These are phyloP conservation scores for Zea luxurians DNA, from an alignment of 176 grass and related monocot species.

Conservation along the genomic window DNA sequence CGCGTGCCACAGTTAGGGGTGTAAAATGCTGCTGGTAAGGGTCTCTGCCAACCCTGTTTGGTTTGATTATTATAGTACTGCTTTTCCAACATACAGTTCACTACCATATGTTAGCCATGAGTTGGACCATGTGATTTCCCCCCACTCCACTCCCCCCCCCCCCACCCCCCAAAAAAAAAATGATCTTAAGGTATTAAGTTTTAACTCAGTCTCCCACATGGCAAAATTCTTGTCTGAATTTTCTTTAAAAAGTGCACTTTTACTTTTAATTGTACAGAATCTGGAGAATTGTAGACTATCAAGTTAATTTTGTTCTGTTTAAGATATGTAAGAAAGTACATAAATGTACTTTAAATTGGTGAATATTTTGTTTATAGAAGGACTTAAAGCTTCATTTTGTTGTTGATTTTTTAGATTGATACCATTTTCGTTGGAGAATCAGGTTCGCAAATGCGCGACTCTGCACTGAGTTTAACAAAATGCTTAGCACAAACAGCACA, in stretches of 20 bases:
- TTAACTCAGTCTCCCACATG: not conserved
- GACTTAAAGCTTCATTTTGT: slow-evolving; percentile 10
- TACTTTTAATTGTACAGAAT: not conserved
- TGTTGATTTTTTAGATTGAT: slow-evolving; percentile 63
- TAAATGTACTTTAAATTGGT: slow-evolving; percentile 16
- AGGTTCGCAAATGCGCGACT: slow-evolving; percentile 69
- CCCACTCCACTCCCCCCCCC: not conserved
- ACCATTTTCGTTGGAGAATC: slow-evolving; percentile 80
- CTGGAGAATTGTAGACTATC: not conserved
- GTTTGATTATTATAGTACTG: not conserved
- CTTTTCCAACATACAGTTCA: not conserved
- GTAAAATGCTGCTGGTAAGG: not conserved
- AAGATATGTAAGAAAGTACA: not conserved
- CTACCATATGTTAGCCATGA: not conserved
- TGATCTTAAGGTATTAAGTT: not conserved
- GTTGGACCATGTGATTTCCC: not conserved
- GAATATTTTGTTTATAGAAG: not conserved
- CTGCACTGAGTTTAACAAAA: slow-evolving; percentile 65
- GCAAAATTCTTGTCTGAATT: not conserved
- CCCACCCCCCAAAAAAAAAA: not conserved
- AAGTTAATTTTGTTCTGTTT: slow-evolving; percentile 14
- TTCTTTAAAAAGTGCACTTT: not conserved
- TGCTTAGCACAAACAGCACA: slow-evolving; percentile 87
- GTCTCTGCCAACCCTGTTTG: not conserved
- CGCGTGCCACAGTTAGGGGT: not conserved